Evolutionary conservation across 495 filamentous ascomycete species (phyloP), one percentile per base, ranked within the genome.

Genomic region (Neurospora pannonica): DNA sequence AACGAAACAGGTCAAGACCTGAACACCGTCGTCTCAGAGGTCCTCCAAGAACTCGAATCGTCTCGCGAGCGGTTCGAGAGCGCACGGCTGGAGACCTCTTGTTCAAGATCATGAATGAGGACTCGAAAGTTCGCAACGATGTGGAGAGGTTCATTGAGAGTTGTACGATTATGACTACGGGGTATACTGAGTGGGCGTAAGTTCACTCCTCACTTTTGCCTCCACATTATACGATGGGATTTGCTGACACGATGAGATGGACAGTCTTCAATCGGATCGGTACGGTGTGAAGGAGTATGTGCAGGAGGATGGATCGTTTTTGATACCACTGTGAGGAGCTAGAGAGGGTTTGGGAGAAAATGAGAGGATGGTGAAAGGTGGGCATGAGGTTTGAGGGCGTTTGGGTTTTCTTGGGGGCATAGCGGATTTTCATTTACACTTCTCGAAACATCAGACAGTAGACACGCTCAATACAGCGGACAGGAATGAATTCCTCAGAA

Each of bases 201-300:
- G 48, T 62, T 62, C 5, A 3, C 5, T 8, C 17, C 13, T 7
- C 11, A 1, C 5, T 15, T 31, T 60, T 60, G 0, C 17, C 2
- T 54, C 10, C 5, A 6, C 21, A 0, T 24, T 0, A 6, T 10
- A 21, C 9, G 21, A 54, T 13, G 0, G 2, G 3, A 28, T 0
- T 31, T 60, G 13, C 21, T 31, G 5, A 60, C 48, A 11, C 3
- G n/a, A 5, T 17, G 13, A 31, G 13, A 31, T 62, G 24, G 24
- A 13, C 0, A 62, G 48, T 24, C 48, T 62, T 13, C 48, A 62
- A 62, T 62, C 48, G n/a, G 48, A 62, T 62, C 21, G 48, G 5
- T 62, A 31, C 2, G 48, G 5, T 31, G 24, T 62, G 21, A 31
- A 62, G 24, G 24, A 62, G 24, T 31, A 62, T 62, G 17, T 62